Conservation (phyloP, 208 protist species). For the Trypanosoma platydactyli region DNA sequence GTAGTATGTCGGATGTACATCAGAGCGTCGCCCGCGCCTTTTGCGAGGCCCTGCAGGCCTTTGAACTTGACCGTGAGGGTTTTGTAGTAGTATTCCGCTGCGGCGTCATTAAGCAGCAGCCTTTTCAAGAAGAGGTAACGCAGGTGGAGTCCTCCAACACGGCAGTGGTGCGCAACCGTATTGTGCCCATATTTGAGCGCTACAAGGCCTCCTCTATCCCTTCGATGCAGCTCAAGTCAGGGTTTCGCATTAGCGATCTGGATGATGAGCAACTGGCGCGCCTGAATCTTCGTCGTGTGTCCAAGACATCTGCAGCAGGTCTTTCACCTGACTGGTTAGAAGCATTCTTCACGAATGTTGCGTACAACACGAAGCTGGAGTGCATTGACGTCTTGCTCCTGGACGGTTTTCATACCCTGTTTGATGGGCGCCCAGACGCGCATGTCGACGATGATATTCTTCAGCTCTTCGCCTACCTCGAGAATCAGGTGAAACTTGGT, state of each 20-base stretch:
- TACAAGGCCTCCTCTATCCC: constrained; percentile 86
- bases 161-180: constrained; percentile 74
- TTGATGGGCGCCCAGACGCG: constrained; percentile 67
- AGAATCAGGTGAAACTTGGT: constrained; percentile 74
- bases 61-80: constrained; percentile 86
- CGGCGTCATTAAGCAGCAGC: constrained; percentile 76
- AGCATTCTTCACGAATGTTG: constrained; percentile 86
- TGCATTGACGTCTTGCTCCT: constrained; percentile 80
- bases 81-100: constrained; percentile 80
- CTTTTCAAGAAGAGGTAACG: constrained; percentile 80
- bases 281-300: constrained; percentile 74
- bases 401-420: constrained; percentile 83
- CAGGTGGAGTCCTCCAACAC: constrained; percentile 76
- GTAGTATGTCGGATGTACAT: constrained; percentile 72
- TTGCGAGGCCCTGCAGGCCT: constrained; percentile 78
- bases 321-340: constrained; percentile 88
- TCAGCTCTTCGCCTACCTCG: constrained; percentile 81
- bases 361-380: constrained; percentile 83
- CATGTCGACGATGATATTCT: constrained; percentile 81
- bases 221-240: constrained; percentile 78
- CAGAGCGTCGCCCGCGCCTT: constrained; percentile 77
- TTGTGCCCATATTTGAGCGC: constrained; percentile 84
- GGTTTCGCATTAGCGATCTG: constrained; percentile 82
- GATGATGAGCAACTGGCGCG: constrained; percentile 68
- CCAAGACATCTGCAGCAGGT: constrained; percentile 52